Evolutionary conservation across 495 filamentous ascomycete genomes (phyloP), one percentile per base, ranked within the genome.

Genomic region (Lophiotrema nucula): DNA sequence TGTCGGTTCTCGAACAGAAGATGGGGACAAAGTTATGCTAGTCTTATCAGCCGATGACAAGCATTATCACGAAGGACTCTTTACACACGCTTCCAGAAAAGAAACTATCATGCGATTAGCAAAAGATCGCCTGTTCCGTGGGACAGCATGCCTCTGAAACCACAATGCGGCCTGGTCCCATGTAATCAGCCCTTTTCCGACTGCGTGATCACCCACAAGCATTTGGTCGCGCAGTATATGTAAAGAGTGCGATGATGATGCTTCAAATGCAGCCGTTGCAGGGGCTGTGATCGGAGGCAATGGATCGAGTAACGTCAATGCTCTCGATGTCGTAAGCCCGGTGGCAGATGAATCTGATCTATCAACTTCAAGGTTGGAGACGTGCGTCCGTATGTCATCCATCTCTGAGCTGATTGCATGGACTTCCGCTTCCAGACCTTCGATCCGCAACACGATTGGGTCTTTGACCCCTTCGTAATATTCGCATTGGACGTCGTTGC

Each of bases 121-220:
- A 28, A 8, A n/a, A 24, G 3, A 8, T 28, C 25, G 15, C 19
- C 23, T 26, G 25, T 27, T n/a, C 46, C 31, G 8, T 35, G n/a
- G n/a, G n/a, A n/a, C n/a, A n/a, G n/a, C 45, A 11, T 50, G 5
- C 55, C 55, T 58, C 28, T 45, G 55, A 58, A 50, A 58, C 55
- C 55, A 58, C 4, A 44, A 31, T 31, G 55, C 16, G 10, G 55
- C 55, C 42, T 58, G 35, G 4, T 43, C 45, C 47, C 45, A 50
- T 13, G 46, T 50, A 12, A 58, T 49, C 18, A 33, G 23, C 12
- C 55, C 47, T 2, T 22, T 33, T 1, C 51, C 46, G 1, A 58
- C 55, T 0, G 47, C 42, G 41, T 49, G 22, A 8, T 27, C 21
- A 33, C 24, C n/a, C n/a, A n/a, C n/a, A n/a, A n/a, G n/a, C n/a